These are phyloP conservation scores for Podaxis pistillaris DNA, from an alignment of 768 basidiomycete genomes.

Conservation along the genomic window DNA sequence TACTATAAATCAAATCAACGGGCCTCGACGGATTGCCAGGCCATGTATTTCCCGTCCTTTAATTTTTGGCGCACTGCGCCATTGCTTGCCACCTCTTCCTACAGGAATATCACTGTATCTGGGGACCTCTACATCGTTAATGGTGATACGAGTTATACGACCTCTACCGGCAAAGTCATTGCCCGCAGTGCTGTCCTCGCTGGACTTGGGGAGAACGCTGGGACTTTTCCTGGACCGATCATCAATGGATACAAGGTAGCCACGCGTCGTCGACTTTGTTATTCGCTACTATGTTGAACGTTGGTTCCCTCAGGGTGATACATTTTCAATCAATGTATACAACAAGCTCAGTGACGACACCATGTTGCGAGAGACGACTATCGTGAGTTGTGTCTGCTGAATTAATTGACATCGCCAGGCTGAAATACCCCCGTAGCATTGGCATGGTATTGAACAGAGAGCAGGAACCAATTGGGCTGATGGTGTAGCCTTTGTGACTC, in stretches of 20 bases:
- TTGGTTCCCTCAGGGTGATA: conserved; percentile 27
- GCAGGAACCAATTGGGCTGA: conserved; percentile 35
- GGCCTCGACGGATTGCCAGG: neutral
- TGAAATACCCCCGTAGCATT: conserved; percentile 34
- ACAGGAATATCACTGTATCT: neutral
- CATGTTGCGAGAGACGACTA: conserved; percentile 47
- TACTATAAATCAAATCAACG: neutral
- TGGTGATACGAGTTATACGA: neutral
- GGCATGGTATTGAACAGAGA: conserved; percentile 40
- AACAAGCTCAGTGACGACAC: conserved; percentile 42
- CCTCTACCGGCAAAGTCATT: neutral
- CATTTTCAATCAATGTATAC: conserved; percentile 44
- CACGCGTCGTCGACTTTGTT: neutral
- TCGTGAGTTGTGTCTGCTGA: conserved; percentile 32
- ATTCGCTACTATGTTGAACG: neutral
- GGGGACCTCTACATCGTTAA: neutral
- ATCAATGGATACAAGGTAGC: conserved; percentile 26
- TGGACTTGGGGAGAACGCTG: conserved; percentile 1
- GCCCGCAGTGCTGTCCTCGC: conserved; percentile 6
- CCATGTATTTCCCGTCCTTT: conserved; percentile 2
- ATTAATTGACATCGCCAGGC: neutral
- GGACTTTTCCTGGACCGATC: conserved; percentile 24
- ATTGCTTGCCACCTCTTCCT: neutral
- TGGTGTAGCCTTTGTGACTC: conserved; percentile 36
- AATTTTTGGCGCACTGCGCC: neutral